A percentile compares a stretch with the other conserved stretches of the same genome.
phyloP scores from a whole-genome alignment of 2,329 filamentous ascomycete genomes.

The Fusarium mundagurra region DNA sequence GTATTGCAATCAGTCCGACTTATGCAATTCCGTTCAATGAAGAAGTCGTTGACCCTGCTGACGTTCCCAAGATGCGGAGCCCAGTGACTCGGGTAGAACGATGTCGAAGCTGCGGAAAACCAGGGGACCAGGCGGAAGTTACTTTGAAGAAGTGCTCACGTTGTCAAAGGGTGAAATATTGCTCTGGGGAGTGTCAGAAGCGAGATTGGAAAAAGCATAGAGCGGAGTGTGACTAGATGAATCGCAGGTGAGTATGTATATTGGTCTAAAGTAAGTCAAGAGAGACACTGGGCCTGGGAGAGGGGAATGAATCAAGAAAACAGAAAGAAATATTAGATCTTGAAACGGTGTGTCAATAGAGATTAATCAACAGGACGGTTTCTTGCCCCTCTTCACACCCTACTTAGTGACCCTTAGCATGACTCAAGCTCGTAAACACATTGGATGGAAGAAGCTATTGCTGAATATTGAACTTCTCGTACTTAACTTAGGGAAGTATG shows the following conservation, averaged over 20 bases:
- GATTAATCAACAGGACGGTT: neutral
- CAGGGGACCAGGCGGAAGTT: conserved; percentile 41
- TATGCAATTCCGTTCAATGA: conserved; percentile 59
- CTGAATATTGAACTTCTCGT: neutral
- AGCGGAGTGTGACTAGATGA: conserved; percentile 50
- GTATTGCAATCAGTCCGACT: conserved; percentile 66
- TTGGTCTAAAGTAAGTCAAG: neutral
- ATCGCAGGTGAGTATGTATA: neutral
- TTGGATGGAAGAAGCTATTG: neutral
- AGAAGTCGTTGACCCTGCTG: conserved; percentile 46
- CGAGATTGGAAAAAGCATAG: conserved; percentile 64
- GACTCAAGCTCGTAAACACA: neutral
- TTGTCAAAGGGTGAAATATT: conserved; percentile 60
- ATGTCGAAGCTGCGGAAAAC: conserved; percentile 52
- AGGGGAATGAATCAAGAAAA: neutral
- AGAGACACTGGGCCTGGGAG: neutral
- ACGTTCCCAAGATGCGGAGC: conserved; percentile 19
- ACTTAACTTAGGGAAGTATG: neutral
- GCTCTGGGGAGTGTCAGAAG: conserved; percentile 62
- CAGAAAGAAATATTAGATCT: neutral
- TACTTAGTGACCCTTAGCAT: neutral
- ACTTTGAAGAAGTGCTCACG: conserved; percentile 56
- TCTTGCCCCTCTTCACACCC: neutral
- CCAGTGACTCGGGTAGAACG: conserved; percentile 28
- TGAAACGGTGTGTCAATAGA: no score